These are phyloP conservation scores for Chrysoporthe puriensis DNA, from an alignment of 2,329 filamentous ascomycete species.

Conservation along the genomic window DNA sequence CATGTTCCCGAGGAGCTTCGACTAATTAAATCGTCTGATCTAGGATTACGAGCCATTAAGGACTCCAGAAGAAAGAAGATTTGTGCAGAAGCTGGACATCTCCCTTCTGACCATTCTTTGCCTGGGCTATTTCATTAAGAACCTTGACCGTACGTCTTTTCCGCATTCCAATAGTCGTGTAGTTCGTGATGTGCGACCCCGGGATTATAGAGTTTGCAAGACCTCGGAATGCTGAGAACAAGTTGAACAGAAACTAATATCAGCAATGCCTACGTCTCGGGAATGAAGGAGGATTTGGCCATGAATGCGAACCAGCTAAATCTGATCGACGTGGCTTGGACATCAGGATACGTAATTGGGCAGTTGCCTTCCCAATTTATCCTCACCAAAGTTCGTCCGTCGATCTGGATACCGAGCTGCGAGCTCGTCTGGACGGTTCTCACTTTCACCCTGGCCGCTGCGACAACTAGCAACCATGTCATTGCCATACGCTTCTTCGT, in stretches of 20 bases:
- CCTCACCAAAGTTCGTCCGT: slow-evolving; percentile 47
- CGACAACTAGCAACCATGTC: slow-evolving; percentile 42
- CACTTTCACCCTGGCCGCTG: slow-evolving; percentile 43
- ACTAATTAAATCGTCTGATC: background rate
- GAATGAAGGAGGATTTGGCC: slow-evolving; percentile 55
- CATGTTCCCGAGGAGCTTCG: too few species aligned
- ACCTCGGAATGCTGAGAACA: background rate
- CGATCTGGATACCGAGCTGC: slow-evolving; percentile 45
- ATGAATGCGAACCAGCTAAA: slow-evolving; percentile 60
- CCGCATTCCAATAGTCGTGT: background rate
- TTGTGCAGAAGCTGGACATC: slow-evolving; percentile 40
- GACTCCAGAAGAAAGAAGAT: slow-evolving; percentile 37
- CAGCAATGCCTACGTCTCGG: slow-evolving; percentile 45
- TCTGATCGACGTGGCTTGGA: slow-evolving; percentile 57
- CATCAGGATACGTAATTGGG: slow-evolving; percentile 61
- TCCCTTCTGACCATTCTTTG: slow-evolving; percentile 43
- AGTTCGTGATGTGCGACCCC: background rate
- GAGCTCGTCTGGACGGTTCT: slow-evolving; percentile 42
- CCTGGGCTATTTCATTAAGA: slow-evolving; percentile 45
- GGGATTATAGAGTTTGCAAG: too few species aligned
- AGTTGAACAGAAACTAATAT: slow-evolving; percentile 29
- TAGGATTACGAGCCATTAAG: slow-evolving; percentile 32
- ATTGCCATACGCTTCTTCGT: slow-evolving; percentile 49
- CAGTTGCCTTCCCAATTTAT: slow-evolving; percentile 45
- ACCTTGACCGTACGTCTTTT: slow-evolving; percentile 36